Evolutionary conservation across 2,329 filamentous ascomycete species (phyloP), one percentile per base, ranked within the genome.

Genomic region (Aspergillus floridensis): DNA sequence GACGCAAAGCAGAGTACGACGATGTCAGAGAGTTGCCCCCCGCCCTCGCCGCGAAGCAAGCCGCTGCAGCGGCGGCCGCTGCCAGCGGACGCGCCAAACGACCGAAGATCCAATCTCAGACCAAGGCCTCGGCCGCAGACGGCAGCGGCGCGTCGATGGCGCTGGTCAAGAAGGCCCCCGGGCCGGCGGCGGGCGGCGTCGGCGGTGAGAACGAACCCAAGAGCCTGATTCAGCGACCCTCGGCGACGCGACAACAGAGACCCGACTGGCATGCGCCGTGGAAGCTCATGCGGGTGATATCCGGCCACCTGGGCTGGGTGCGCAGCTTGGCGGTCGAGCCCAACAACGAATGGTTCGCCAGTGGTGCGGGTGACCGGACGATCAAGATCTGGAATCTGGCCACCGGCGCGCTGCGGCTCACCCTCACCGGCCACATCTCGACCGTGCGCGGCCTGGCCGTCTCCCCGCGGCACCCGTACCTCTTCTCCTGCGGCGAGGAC

Each of bases 361-460:
- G 91, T 68, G 95, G 95, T 62, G 92, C 93, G 6, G 96, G 93
- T 57, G 95, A 99, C 74, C 84, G 96, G 55, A 98, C 93, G 1
- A 97, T 99, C 79, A 99, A 99, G 81, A 96, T 99, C 64, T 99
- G 93, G 93, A 93, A 99, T 77, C 77, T 99, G 63, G 95, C 92
- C 19, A 91, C 90, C 1, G 95, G 96, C 0, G 86, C 84, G n/a
- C 80, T 97, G 64, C 85, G 88, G 59, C 79, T 98, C 63, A 97
- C 93, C 0, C 79, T 98, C 61, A 98, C 93, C 1, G 93, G 93
- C 38, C 93, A 97, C 76, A 97, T 96, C 70, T 96, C 91, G 52
- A 96, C 92, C 4, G 93, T 97, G 0, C 88, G 93, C 56, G 95
- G 95, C 2, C 83, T 99, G 51, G 95, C 93, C 0, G 91, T 99